Evolutionary conservation across 148 eudicot species (phyloP).

Genomic region (Rhododendron vialii): DNA sequence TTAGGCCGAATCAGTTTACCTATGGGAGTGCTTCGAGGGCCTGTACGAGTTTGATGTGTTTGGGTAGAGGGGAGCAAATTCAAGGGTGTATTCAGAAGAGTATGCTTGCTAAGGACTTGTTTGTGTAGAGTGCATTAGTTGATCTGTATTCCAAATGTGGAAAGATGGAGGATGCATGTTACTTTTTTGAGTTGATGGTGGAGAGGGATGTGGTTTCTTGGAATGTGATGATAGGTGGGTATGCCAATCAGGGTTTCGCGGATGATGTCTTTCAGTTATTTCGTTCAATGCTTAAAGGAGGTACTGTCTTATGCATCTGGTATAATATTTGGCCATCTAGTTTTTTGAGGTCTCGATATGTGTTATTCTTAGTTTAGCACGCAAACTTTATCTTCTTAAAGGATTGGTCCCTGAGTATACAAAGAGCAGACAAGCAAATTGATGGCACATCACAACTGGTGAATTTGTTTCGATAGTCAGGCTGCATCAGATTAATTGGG

Average conservation of each 20-base stretch:
- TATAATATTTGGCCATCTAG: too few relatives aligned
- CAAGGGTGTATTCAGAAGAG: constrained; percentile 18
- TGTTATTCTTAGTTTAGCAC: background rate
- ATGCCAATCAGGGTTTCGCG: constrained; percentile 5
- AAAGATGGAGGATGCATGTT: constrained; percentile 8
- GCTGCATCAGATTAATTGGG: background rate
- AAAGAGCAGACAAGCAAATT: background rate
- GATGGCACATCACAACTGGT: background rate
- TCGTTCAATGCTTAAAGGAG: constrained; percentile 17
- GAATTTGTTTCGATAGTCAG: background rate
- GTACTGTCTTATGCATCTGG: background rate
- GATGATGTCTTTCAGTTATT: constrained; percentile 15
- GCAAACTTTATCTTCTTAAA: background rate
- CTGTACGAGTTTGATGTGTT: constrained; percentile 15
- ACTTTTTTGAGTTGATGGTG: constrained; percentile 9
- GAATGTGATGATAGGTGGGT: constrained; percentile 22
- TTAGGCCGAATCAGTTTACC: constrained; percentile 20
- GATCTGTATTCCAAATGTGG: constrained; percentile 21
- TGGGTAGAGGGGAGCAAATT: constrained; percentile 13
- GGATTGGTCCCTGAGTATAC: background rate
- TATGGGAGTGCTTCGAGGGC: constrained; percentile 18
- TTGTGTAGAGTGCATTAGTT: constrained; percentile 20
- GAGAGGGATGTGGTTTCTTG: constrained; percentile 21
- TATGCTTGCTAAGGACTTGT: constrained; percentile 12
- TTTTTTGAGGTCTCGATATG: background rate